Base-by-base conservation (phyloP, 1,139 yeast species). In the Meyerozyma carpophila region DNA sequence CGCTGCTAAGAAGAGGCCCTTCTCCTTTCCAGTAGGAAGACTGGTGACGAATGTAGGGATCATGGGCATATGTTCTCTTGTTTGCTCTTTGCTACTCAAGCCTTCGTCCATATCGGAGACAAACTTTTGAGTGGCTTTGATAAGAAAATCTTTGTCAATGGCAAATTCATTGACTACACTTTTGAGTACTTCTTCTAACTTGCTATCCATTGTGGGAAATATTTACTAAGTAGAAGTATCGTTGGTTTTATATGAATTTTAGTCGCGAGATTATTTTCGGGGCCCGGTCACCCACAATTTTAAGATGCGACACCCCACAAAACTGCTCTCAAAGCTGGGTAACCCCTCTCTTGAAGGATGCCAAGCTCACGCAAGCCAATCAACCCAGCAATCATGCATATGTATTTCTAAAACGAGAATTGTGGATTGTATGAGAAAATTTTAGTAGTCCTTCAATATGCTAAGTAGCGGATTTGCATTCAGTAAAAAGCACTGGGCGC, bases 1-100 rank as follows among this genome's bases (percentile, higher is more conserved):
- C 14, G 89, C 93, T 41, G 96, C 96, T 45, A 88, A 70, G 49
- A 70, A 78, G 41, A 84, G 68, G 20, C 97, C 97, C 42, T 68
- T 73, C 60, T 91, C 98, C 39, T 75, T 73, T 40, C 98, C 98
- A 37, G 75, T 75, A 21, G 98, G 97, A 44, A 88, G 75, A 10
- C 77, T 73, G 6, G 95, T 86, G 27, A 90, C 95, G 59, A 65
- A 89, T 1, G 95, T 77, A 31, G 96, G 96, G 53, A 89, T 86
- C 96, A 89, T 89, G 29, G 96, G 95, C 74, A 89, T 77, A 46
- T 63, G 63, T 36, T 73, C 75, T 43, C 70, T 66, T 14, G 66
- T 55, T n/a, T 73, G 69, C 4, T 62, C 60, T 1, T 58, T 51
- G 16, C 61, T 56, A 3, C 59, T 50, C 42, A 88, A 70, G 3